Percentiles rank a stretch among this genome's conserved stretches.
These are phyloP conservation scores for Scheffersomyces spartinae DNA, from an alignment of 805 yeast genomes.

Conservation along the genomic window DNA sequence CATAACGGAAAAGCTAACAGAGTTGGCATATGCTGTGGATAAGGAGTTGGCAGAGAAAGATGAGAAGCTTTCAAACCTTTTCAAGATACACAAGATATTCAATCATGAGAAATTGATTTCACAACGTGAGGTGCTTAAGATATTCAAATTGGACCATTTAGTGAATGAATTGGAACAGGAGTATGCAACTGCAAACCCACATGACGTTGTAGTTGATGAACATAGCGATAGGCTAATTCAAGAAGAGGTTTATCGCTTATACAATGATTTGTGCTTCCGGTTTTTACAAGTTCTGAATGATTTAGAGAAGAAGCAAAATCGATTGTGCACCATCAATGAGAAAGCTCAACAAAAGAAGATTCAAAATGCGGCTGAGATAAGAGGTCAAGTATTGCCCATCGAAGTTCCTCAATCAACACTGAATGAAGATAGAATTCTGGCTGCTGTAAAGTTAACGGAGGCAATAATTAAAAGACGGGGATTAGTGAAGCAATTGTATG, in stretches of 20 bases:
- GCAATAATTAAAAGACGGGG: constrained; percentile 16
- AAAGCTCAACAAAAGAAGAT: constrained; percentile 4
- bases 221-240: constrained; percentile 23
- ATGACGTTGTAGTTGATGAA: constrained; percentile 11
- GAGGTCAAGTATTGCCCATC: no score
- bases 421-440: constrained; percentile 7
- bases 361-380: constrained; percentile 1
- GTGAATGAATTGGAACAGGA: constrained; percentile 15
- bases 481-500: constrained; percentile 7
- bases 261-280: constrained; percentile 29
- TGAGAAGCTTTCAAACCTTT: constrained; percentile 16
- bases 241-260: constrained; percentile 26
- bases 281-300: constrained; percentile 20
- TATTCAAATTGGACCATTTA: constrained; percentile 21
- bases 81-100: constrained; percentile 13
- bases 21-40: constrained; percentile 25
- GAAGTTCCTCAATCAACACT: no score
- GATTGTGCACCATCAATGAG: constrained; percentile 7
- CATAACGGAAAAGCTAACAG: constrained; percentile 27
- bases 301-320: constrained; percentile 7
- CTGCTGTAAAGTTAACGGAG: constrained; percentile 16
- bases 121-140: constrained; percentile 15
- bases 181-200: constrained; percentile 3
- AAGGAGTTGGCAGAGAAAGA: constrained; percentile 27
- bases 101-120: constrained; percentile 16